Percentiles rank a stretch among this genome's conserved stretches.
Evolutionary conservation across 148 eudicot genomes (phyloP).

Genomic region (Rhododendron simsii): DNA sequence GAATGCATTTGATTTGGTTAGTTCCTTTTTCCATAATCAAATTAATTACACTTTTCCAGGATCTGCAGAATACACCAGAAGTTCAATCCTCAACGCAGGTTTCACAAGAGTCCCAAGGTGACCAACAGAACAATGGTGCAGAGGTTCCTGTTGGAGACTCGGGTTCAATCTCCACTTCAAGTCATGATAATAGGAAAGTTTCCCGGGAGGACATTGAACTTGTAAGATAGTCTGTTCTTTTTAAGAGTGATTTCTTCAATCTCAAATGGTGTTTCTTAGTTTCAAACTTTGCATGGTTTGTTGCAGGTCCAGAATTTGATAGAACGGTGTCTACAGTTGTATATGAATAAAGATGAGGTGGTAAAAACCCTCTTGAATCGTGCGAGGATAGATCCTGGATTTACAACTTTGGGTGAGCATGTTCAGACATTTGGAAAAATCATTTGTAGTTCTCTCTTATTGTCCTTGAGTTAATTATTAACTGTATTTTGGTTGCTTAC

Average conservation of each 20-base stretch:
- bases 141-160: slow-evolving; percentile 73
- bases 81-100: slow-evolving; percentile 49
- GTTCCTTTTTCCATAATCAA: neutral
- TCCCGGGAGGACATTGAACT: slow-evolving; percentile 98
- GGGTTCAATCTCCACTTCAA: slow-evolving; percentile 82
- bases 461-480: neutral
- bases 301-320: slow-evolving; percentile 92
- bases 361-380: slow-evolving; percentile 86
- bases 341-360: slow-evolving; percentile 95
- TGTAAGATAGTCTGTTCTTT: slow-evolving; percentile 40
- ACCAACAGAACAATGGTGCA: slow-evolving; percentile 53
- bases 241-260: neutral
- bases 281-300: slow-evolving; percentile 10
- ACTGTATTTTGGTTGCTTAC: slow-evolving; percentile 5
- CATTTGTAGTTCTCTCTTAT: neutral
- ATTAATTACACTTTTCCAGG: slow-evolving; percentile 36
- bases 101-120: slow-evolving; percentile 72
- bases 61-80: slow-evolving; percentile 56
- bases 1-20: neutral
- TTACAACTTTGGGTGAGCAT: slow-evolving; percentile 77
- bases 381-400: slow-evolving; percentile 93
- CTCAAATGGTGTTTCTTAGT: neutral
- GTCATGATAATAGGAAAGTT: slow-evolving; percentile 86
- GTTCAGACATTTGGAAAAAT: slow-evolving; percentile 9
- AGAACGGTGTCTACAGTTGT: slow-evolving; percentile 84